Conservation (phyloP, 257 asterid species). For the Solanum medicagineum region DNA sequence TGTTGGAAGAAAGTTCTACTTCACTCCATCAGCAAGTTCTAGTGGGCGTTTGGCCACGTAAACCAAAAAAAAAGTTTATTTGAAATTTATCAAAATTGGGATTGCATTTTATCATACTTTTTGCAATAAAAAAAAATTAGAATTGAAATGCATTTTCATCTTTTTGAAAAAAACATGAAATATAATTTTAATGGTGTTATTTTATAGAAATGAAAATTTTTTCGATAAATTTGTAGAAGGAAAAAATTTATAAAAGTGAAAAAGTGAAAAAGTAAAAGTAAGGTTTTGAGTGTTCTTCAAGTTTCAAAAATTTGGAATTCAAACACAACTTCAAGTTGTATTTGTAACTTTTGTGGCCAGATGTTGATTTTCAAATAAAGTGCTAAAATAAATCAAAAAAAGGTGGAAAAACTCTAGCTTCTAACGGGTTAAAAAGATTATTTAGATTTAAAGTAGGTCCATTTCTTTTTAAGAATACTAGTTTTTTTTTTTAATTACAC, state of each 20-base stretch:
- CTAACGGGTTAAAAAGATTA: background rate
- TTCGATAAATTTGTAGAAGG: background rate
- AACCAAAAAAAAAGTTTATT: no score
- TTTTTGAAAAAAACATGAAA: background rate
- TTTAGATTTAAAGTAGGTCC: background rate
- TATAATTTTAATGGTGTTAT: background rate
- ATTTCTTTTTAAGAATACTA: no score
- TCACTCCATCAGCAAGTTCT: background rate
- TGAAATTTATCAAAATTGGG: no score
- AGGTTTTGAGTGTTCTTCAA: no score
- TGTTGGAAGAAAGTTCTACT: background rate
- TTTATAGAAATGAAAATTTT: no score
- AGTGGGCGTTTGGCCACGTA: background rate
- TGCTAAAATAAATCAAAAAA: no score
- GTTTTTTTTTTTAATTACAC: background rate
- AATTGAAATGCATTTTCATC: no score
- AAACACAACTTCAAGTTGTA: background rate
- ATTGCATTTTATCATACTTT: no score
- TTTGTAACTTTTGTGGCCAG: background rate
- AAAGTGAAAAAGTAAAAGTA: background rate
- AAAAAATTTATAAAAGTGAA: background rate
- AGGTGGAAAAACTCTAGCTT: no score
- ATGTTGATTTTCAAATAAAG: no score
- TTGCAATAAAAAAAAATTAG: no score
- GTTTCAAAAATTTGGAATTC: no score